Base-by-base conservation (phyloP, 805 yeast genomes). In the Candida argentea region DNA sequence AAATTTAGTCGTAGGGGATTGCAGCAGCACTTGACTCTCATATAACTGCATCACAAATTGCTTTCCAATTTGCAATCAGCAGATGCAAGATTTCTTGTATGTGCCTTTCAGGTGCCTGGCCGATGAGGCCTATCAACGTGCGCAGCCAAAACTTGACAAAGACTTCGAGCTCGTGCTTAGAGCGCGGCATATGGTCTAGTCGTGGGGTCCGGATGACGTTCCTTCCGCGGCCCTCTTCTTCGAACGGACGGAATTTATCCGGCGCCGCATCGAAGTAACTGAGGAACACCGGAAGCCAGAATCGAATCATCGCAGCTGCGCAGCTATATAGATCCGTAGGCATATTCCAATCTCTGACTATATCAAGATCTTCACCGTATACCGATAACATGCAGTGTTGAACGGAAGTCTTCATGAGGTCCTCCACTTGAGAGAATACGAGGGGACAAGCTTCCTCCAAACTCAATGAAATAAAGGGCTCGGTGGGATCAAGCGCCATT, bases 261-360 rank as follows among this genome's bases (percentile, higher is more conserved):
- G 15, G 36, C 22, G 30, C 12, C 16, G 27, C 18, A 6, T 42
- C 35, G 32, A 77, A 69, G 32, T 64, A 68, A 3, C 57, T 69
- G 4, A 65, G 47, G 42, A 81, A 81, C 1, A 72, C 78, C 1
- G 85, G 63, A 1, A 71, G 43, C 67, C 75, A 65, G 40, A 59
- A 71, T 37, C 67, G 46, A 5, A 52, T 50, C 9, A 81, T 44
- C 4, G 55, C 48, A 2, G 48, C 38, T 2, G 67, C 48, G 14
- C 73, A 63, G 31, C 66, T 73, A 3, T 23, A 27, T n/a, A 79
- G 38, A 6, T 55, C 48, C 1, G 21, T 22, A 2, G 70, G 36
- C 2, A 42, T 52, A 14, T 65, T 50, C 42, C 73, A 78, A 1
- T 65, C 74, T 16, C 43, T 37, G 4, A 76, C 35, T 20, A 74